Evolutionary conservation across 192 early-diverging fungal species (phyloP).

Genomic region (Cetraspora pellucida): DNA sequence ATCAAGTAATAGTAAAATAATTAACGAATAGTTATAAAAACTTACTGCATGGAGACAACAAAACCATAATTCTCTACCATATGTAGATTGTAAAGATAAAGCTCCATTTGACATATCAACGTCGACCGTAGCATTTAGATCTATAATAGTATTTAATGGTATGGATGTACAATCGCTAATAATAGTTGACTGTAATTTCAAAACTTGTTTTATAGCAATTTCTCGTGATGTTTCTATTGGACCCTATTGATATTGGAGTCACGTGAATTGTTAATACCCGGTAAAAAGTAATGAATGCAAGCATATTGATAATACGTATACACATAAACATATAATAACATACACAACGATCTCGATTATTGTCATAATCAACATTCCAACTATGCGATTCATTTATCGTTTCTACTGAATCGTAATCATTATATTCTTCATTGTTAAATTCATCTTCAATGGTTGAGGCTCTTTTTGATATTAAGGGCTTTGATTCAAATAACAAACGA

Average conservation of each 20-base stretch:
- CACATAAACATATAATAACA: neutral
- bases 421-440: neutral
- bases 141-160: neutral
- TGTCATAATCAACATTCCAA: constrained; percentile 31
- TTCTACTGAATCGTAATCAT: neutral
- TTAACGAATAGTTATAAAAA: neutral
- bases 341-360: neutral
- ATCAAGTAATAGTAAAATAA: neutral
- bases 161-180: neutral
- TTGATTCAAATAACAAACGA: constrained; percentile 8
- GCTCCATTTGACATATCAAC: constrained; percentile 29
- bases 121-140: constrained; percentile 49
- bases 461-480: neutral
- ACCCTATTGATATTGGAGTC: neutral
- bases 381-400: neutral
- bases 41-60: constrained; percentile 62
- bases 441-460: neutral
- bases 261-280: neutral
- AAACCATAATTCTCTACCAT: constrained; percentile 62
- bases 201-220: constrained; percentile 13
- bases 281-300: no score
- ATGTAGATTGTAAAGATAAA: constrained; percentile 44
- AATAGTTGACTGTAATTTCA: constrained; percentile 17
- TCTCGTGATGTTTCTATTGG: constrained; percentile 1
- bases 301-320: no score